Percentiles rank a stretch among this genome's conserved stretches.
Conservation (phyloP, 208 protist genomes). For the Naegleria fowleri region DNA sequence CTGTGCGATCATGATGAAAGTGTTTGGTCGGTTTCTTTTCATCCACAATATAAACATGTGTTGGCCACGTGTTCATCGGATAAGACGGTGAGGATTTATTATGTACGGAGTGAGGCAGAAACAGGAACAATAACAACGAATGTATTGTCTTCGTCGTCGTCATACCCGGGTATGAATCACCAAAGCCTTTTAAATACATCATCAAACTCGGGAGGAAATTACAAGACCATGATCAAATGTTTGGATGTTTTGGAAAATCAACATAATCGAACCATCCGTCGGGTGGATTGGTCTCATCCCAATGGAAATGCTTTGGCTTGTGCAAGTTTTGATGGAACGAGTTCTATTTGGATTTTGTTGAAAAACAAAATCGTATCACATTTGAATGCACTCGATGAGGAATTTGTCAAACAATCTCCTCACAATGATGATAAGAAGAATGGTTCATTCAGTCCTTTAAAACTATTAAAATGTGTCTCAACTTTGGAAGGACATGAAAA, state of each 20-base stretch:
- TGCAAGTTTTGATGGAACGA: slow-evolving; percentile 20
- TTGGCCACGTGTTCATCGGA: neutral
- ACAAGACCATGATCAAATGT: neutral
- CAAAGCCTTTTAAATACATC: too few relatives aligned
- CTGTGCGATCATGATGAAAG: neutral
- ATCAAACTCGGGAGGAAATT: too few relatives aligned
- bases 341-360: neutral
- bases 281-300: neutral
- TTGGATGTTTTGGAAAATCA: neutral
- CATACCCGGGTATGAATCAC: too few relatives aligned
- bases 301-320: neutral
- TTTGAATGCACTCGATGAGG: neutral
- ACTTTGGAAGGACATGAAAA: slow-evolving; percentile 73
- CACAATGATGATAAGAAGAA: neutral
- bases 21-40: neutral
- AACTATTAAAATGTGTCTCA: neutral
- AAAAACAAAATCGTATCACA: neutral
- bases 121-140: too few relatives aligned
- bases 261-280: slow-evolving; percentile 19
- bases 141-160: too few relatives aligned
- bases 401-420: neutral
- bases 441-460: neutral
- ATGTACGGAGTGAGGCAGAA: neutral
- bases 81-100: neutral
- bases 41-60: neutral